Conservation (phyloP, 2,329 filamentous ascomycete genomes). For the Penicillium sp. region DNA sequence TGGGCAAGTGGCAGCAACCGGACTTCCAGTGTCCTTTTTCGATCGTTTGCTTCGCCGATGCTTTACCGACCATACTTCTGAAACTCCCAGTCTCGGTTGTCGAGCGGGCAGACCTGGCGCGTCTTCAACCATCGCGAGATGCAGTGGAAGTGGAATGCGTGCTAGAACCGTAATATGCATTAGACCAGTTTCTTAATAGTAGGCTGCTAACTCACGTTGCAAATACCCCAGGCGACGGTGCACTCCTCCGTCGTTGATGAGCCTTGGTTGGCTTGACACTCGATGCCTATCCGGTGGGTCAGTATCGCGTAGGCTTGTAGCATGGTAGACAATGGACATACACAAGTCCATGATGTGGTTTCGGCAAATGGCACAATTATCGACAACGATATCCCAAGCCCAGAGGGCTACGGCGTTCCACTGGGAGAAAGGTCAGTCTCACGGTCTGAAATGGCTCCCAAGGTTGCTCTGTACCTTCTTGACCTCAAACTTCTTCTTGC, state of each 20-base stretch:
- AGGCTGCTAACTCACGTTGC: conserved; percentile 68
- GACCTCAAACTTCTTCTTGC: conserved; percentile 90
- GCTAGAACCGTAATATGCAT: conserved; percentile 50
- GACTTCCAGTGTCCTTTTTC: not conserved
- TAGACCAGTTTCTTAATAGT: conserved; percentile 3
- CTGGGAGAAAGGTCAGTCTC: conserved; percentile 47
- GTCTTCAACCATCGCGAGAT: conserved; percentile 99
- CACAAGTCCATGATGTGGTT: conserved; percentile 99
- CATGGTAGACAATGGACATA: conserved; percentile 42
- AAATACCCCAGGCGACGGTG: conserved; percentile 98
- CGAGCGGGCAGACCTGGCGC: conserved; percentile 93
- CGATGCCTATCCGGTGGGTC: conserved; percentile 62
- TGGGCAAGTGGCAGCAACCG: not conserved
- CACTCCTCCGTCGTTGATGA: conserved; percentile 97
- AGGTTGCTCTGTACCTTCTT: conserved; percentile 69
- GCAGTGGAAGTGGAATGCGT: conserved; percentile 99
- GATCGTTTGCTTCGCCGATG: not conserved
- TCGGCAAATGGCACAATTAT: conserved; percentile 98
- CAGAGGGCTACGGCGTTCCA: conserved; percentile 98
- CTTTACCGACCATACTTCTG: conserved; percentile 84
- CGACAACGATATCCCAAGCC: conserved; percentile 99
- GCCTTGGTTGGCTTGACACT: conserved; percentile 97
- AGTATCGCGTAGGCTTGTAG: not conserved
- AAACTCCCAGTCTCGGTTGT: conserved; percentile 99
- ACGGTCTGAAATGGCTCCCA: conserved; percentile 1